Evolutionary conservation across 495 filamentous ascomycete genomes (phyloP).

Genomic region (Daldinia caldariorum): DNA sequence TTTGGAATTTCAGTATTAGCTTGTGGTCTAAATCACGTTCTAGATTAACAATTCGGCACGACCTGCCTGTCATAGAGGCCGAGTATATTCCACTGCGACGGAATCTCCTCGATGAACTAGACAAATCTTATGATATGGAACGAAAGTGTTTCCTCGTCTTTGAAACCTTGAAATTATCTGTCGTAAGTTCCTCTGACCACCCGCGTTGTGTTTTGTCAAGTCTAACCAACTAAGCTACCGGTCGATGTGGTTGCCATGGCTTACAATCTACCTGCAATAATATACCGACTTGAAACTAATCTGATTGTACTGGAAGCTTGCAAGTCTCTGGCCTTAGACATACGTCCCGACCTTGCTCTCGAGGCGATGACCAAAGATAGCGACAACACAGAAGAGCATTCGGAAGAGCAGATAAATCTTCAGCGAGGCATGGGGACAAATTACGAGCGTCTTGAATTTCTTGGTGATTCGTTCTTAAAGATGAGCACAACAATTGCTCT

Average conservation of each 20-base stretch:
- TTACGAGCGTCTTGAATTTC: slow-evolving; percentile 93
- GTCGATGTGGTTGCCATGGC: slow-evolving; percentile 69
- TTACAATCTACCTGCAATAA: slow-evolving; percentile 82
- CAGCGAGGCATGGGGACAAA: slow-evolving; percentile 94
- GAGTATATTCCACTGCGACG: slow-evolving; percentile 77
- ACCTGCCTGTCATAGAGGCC: slow-evolving; percentile 82
- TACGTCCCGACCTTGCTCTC: slow-evolving; percentile 76
- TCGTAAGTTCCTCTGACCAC: slow-evolving; percentile 61
- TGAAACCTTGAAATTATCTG: slow-evolving; percentile 72
- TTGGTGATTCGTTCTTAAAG: slow-evolving; percentile 95
- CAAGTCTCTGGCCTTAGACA: slow-evolving; percentile 64
- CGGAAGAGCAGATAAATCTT: slow-evolving; percentile 73
- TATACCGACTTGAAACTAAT: slow-evolving; percentile 82
- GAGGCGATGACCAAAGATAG: slow-evolving; percentile 96
- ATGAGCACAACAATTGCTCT: slow-evolving; percentile 91
- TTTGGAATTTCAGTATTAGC: slow-evolving; percentile 58
- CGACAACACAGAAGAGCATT: slow-evolving; percentile 85
- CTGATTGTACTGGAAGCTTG: slow-evolving; percentile 78
- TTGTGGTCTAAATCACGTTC: slow-evolving; percentile 50
- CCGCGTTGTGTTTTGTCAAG: neutral
- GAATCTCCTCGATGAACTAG: slow-evolving; percentile 77
- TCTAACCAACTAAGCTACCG: slow-evolving; percentile 66
- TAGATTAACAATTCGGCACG: slow-evolving; percentile 55
- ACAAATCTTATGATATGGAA: slow-evolving; percentile 48
- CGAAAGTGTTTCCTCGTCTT: slow-evolving; percentile 60